These are phyloP conservation scores for Chaetothyriales sp. DNA, from an alignment of 2,329 filamentous ascomycete genomes.

Conservation along the genomic window DNA sequence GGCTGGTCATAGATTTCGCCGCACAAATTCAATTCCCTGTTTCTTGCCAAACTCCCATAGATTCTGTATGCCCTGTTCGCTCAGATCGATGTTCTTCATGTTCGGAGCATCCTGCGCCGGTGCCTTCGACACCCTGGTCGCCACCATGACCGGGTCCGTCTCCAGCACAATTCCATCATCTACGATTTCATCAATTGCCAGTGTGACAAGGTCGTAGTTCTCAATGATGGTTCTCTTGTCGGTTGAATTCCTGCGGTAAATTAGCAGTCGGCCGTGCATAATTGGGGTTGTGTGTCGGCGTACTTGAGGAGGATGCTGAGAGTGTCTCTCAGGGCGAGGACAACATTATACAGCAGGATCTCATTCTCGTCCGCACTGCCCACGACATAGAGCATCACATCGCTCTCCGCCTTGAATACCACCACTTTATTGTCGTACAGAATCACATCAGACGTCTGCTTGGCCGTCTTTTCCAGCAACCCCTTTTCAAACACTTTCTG, in stretches of 20 bases:
- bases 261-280: constrained; percentile 10
- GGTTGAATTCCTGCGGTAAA: constrained; percentile 60
- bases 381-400: constrained; percentile 92
- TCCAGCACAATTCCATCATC: constrained; percentile 95
- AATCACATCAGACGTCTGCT: constrained; percentile 90
- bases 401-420: constrained; percentile 94
- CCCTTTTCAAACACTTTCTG: constrained; percentile 97
- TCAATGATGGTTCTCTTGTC: constrained; percentile 97
- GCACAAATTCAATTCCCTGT: constrained; percentile 78
- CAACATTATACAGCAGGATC: constrained; percentile 86
- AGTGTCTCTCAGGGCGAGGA: constrained; percentile 79
- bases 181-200: constrained; percentile 89
- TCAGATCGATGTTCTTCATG: constrained; percentile 86
- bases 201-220: constrained; percentile 91
- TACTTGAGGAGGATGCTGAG: constrained; percentile 88
- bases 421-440: constrained; percentile 94
- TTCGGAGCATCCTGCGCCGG: constrained; percentile 77
- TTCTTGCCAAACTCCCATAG: constrained; percentile 86
- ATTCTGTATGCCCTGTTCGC: constrained; percentile 89
- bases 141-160: constrained; percentile 88
- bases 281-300: constrained; percentile 18
- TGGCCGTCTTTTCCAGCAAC: constrained; percentile 85
- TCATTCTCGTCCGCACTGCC: constrained; percentile 91
- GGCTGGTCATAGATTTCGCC: constrained; percentile 38
- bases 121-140: constrained; percentile 81